Evolutionary conservation across 768 basidiomycete genomes (phyloP).

Genomic region (Coprinellus micaceus): DNA sequence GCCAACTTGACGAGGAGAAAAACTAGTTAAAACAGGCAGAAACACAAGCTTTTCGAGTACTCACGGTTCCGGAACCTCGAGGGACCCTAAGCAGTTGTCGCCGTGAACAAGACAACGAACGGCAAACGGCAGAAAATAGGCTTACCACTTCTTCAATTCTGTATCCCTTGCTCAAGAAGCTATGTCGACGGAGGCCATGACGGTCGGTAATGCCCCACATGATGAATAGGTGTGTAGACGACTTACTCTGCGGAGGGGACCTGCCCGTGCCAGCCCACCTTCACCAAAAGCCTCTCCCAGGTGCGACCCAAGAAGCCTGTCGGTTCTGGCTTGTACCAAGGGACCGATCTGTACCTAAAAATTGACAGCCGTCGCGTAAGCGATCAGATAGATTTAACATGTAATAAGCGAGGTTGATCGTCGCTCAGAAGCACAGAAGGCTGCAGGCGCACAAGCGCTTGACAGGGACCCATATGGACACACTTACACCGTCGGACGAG

Average conservation of each 20-base stretch:
- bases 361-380: slow-evolving; percentile 34
- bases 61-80: slow-evolving; percentile 30
- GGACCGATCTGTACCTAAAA: slow-evolving; percentile 30
- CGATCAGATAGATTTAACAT: no score
- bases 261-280: slow-evolving; percentile 32
- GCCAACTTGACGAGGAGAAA: slow-evolving; percentile 26
- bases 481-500: slow-evolving; percentile 15
- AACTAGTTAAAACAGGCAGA: not conserved
- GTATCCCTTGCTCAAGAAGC: slow-evolving; percentile 37
- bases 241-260: slow-evolving; percentile 36
- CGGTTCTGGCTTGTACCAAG: slow-evolving; percentile 45
- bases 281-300: slow-evolving; percentile 29
- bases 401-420: no score
- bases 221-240: not conserved
- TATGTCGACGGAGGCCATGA: slow-evolving; percentile 9
- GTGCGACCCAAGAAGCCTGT: slow-evolving; percentile 22
- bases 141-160: slow-evolving; percentile 38
- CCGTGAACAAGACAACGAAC: not conserved
- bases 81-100: slow-evolving; percentile 8
- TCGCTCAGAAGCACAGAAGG: not conserved
- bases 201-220: not conserved
- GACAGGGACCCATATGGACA: not conserved
- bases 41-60: slow-evolving; percentile 33
- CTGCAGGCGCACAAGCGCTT: not conserved
- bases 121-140: slow-evolving; percentile 15